These are phyloP conservation scores for Magnolia sinica DNA, from an alignment of 164 flowering plant species.

Conservation along the genomic window DNA sequence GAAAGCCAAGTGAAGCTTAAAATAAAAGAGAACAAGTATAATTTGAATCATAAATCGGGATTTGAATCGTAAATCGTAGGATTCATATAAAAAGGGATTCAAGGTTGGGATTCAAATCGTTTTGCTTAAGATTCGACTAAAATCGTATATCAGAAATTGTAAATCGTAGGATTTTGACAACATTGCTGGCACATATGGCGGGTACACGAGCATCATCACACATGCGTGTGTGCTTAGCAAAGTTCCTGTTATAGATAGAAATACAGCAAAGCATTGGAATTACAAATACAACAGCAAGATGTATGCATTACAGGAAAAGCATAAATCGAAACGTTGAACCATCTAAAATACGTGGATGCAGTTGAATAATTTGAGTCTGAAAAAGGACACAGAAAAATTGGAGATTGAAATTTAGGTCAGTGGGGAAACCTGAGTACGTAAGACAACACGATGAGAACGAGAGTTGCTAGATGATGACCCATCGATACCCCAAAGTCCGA, in stretches of 20 bases:
- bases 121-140: no score
- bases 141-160: no score
- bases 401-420: background rate
- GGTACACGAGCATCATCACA: background rate
- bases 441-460: slow-evolving; percentile 72
- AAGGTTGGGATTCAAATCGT: no score
- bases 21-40: no score
- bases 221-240: background rate
- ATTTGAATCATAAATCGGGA: no score
- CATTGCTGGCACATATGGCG: no score
- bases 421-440: slow-evolving; percentile 64
- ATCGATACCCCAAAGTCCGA: slow-evolving; percentile 93
- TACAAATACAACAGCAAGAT: background rate
- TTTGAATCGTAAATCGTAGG: no score
- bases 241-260: background rate
- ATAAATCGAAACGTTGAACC: no score
- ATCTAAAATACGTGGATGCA: background rate
- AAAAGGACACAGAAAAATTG: background rate
- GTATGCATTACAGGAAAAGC: background rate
- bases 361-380: background rate
- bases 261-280: background rate
- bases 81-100: no score
- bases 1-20: no score
- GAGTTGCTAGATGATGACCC: slow-evolving; percentile 86
- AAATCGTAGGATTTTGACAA: no score